Evolutionary conservation across 352 stramenopile species (phyloP).

Genomic region (Lagenidium sp.): DNA sequence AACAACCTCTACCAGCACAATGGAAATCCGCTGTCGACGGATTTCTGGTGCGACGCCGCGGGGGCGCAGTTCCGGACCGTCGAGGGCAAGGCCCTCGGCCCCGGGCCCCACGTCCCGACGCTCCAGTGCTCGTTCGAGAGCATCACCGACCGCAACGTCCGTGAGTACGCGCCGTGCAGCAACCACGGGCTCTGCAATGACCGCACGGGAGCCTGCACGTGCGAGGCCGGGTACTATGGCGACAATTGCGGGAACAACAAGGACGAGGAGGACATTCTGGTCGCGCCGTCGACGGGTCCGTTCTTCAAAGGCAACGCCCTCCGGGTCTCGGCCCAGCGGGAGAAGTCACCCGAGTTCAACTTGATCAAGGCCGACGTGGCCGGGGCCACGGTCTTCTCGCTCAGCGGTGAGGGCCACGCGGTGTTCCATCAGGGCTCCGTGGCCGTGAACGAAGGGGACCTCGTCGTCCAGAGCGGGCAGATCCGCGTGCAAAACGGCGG

Average conservation of each 20-base stretch:
- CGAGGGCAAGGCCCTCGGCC: too few relatives aligned
- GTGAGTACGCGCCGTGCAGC: constrained; percentile 49
- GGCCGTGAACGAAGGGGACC: constrained; percentile 30
- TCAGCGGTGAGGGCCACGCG: constrained; percentile 42
- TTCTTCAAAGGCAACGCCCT: constrained; percentile 70
- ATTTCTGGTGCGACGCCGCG: constrained; percentile 50
- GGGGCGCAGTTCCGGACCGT: constrained; percentile 6
- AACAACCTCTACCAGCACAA: constrained; percentile 70
- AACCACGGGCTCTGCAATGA: constrained; percentile 46
- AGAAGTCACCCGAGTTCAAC: constrained; percentile 46
- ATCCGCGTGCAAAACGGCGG: constrained; percentile 26
- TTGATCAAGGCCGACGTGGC: constrained; percentile 52
- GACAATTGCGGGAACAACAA: constrained; percentile 60
- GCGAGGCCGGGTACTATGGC: constrained; percentile 53
- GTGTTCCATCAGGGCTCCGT: constrained; percentile 34
- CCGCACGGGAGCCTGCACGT: constrained; percentile 39
- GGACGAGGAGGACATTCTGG: constrained; percentile 52
- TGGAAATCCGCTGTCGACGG: constrained; percentile 35
- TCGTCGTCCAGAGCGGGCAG: constrained; percentile 36
- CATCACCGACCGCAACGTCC: constrained; percentile 27
- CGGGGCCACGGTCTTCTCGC: constrained; percentile 39
- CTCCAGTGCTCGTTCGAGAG: constrained; percentile 36
- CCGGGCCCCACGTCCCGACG: background rate
- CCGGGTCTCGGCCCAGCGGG: constrained; percentile 34
- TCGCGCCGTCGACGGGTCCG: constrained; percentile 30